phyloP scores from a whole-genome alignment of 805 yeast genomes.

The Kodamaea kaohsiungensis region DNA sequence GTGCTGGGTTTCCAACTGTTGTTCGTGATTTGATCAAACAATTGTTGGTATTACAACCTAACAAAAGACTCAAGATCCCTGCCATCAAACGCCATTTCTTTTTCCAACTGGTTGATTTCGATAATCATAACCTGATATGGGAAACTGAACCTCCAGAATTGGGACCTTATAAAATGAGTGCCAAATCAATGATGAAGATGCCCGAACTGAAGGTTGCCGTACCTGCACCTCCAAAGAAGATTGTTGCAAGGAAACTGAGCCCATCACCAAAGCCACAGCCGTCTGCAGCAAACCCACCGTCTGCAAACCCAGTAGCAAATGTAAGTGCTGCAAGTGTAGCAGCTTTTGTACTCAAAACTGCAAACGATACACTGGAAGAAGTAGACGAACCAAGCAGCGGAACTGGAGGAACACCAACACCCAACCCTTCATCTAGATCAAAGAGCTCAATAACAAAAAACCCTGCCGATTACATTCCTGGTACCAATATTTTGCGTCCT shows the following conservation, averaged over 20 bases:
- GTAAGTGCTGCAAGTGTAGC: conserved; percentile 37
- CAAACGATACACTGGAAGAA: conserved; percentile 18
- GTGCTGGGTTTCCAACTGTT: conserved; percentile 56
- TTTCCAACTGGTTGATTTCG: conserved; percentile 69
- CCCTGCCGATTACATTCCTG: conserved; percentile 55
- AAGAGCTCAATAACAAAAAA: background rate
- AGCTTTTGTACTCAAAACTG: conserved; percentile 38
- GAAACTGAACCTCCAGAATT: conserved; percentile 60
- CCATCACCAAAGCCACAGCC: background rate
- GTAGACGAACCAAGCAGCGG: conserved; percentile 2
- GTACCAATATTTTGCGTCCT: conserved; percentile 59
- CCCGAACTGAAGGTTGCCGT: conserved; percentile 39
- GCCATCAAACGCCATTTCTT: conserved; percentile 69
- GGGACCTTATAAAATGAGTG: conserved; percentile 71
- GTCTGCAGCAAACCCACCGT: background rate
- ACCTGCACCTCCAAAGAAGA: conserved; percentile 17
- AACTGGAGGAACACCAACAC: background rate
- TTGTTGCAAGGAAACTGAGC: conserved; percentile 3
- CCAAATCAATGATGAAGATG: conserved; percentile 76
- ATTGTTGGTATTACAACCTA: conserved; percentile 71
- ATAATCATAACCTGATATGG: conserved; percentile 69
- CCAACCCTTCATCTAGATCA: conserved; percentile 6
- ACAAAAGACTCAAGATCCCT: conserved; percentile 56
- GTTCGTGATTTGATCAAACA: conserved; percentile 67
- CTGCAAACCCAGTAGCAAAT: background rate